Evolutionary conservation across 2,329 filamentous ascomycete species (phyloP), one percentile per base, ranked within the genome.

Genomic region (Teratosphaeria pseudoeucalypti): DNA sequence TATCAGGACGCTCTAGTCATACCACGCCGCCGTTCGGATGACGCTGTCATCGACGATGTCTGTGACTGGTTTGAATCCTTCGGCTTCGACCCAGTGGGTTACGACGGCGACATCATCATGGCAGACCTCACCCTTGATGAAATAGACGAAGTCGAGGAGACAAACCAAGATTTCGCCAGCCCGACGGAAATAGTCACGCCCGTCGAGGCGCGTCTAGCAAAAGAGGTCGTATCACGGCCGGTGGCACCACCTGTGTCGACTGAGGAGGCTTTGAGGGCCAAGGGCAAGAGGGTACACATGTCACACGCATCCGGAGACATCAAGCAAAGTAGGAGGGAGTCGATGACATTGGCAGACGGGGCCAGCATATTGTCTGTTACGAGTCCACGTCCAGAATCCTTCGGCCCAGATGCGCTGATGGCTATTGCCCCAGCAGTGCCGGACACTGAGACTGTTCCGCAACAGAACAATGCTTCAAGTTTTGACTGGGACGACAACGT

Each of bases 51-150:
- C 19, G 76, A 78, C 26, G 70, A 74, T 32, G 69, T 77, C n/a
- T 73, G 74, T 55, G 70, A 71, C 52, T 78, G 73, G 65, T 77
- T 78, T 56, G 70, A 74, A 26, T 69, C 68, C 2, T 72, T 77
- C 54, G 72, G 71, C 14, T 68, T 76, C n/a, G 68, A 70, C 34
- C 60, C 66, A 12, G 67, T 69, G 9, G 60, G 55, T 4, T 68
- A 63, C 56, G 64, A 61, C 27, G 67, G 65, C n/a, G 67, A 67
- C 14, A 26, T 57, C 11, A 56, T 68, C 2, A 58, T 59, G 5
- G 52, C 59, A 9, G 61, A 63, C 16, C 19, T 61, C n/a, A 26
- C 6, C 1, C 14, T 58, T 7, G 57, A 59, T 2, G 60, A 63
- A 2, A 34, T 59, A 26, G 60, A 63, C 19, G 68, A 63, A 12